A percentile compares a stretch with the other conserved stretches of the same genome.
Evolutionary conservation across 2,329 filamentous ascomycete genomes (phyloP).

Genomic region (Colletotrichum liaoningense): DNA sequence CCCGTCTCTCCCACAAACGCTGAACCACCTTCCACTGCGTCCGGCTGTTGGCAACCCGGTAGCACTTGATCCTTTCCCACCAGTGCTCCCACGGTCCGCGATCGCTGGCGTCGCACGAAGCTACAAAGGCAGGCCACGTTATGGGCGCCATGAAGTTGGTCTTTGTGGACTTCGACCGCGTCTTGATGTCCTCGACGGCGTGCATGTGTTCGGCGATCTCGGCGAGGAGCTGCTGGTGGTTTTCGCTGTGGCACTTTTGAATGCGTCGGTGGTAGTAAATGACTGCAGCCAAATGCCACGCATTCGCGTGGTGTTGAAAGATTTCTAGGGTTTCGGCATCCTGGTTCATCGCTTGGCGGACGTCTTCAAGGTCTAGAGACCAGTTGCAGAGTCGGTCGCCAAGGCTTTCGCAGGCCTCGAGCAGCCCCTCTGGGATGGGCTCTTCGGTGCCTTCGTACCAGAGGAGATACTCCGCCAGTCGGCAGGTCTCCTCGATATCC

Average conservation of each 20-base stretch:
- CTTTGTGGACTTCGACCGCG: neutral
- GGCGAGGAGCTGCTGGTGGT: neutral
- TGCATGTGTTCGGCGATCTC: constrained; percentile 17
- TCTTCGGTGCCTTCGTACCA: constrained; percentile 8
- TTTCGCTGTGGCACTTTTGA: neutral
- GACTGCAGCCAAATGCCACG: constrained; percentile 1
- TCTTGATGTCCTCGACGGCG: constrained; percentile 15
- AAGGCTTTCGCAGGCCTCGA: constrained; percentile 1
- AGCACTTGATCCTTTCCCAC: constrained; percentile 1
- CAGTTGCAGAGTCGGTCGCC: neutral
- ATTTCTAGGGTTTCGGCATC: neutral
- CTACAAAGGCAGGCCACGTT: constrained; percentile 18
- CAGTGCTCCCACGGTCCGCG: constrained; percentile 1
- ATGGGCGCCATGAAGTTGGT: constrained; percentile 5
- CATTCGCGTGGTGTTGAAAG: constrained; percentile 8
- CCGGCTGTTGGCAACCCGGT: constrained; percentile 5
- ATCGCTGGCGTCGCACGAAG: constrained; percentile 5
- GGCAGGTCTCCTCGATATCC: neutral
- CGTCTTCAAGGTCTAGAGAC: neutral
- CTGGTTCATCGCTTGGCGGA: neutral
- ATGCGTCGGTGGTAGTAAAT: constrained; percentile 11
- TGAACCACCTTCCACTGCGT: constrained; percentile 18
- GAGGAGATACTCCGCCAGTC: neutral
- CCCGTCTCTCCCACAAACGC: neutral
- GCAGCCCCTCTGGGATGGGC: constrained; percentile 1